Evolutionary conservation across 352 stramenopile genomes (phyloP), one percentile per base, ranked within the genome.

Genomic region (Bremia lactucae): DNA sequence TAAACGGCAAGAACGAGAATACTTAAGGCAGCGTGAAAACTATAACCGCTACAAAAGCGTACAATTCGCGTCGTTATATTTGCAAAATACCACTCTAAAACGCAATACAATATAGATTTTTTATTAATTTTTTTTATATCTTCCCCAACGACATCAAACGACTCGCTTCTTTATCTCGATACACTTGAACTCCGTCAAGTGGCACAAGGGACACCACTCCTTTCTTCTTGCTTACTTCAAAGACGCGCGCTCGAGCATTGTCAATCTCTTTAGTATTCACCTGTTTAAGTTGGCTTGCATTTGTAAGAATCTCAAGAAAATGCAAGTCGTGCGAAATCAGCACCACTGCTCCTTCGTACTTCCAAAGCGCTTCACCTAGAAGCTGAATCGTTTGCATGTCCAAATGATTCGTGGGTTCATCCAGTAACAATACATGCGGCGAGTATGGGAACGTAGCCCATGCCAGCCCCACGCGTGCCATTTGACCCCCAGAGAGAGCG

Each of bases 381-480:
- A 84, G 64, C 15, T 95, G 63, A 35, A 28, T 28, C 10, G 24
- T 28, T 6, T 28, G 69, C 81, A 97, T 96, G 60, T 97, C 90
- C 42, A 96, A 78, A 51, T 89, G 76, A 43, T 93, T 96, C 14
- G 87, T 97, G 6, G 89, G 87, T 39, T 97, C 87, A 68, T 96
- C 86, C 15, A 96, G 65, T 11, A 96, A 59, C 22, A 96, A 60
- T 16, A 95, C 60, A 50, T 97, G 94, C 4, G 86, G 86, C 0
- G 96, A 54, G 48, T 97, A 84, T 10, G 87, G 87, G 21, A 69
- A 76, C 24, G 66, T 84, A 15, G 72, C 52, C 39, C 43, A 70
- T 7, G 68, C 68, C 7, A 84, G 35, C 2, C 65, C 65, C 4
- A 72, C 60, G 3, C 68, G 65, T 8, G 76, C 68, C n/a, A 80